phyloP scores from a whole-genome alignment of 805 yeast genomes.

The Wickerhamiella kurtzmanii region DNA sequence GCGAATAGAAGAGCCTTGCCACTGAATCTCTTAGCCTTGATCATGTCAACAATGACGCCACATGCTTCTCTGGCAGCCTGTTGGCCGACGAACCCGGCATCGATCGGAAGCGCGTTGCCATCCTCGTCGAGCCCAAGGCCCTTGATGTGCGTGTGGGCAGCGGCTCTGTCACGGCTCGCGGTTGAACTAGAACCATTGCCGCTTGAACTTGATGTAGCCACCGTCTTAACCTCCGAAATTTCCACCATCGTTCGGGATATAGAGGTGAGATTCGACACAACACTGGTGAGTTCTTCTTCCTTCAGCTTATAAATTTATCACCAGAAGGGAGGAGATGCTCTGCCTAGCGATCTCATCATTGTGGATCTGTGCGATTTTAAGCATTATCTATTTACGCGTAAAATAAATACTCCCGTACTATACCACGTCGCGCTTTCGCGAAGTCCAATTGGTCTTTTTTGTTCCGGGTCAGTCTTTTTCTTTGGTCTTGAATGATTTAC shows the following conservation, averaged over 20 bases:
- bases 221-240: constrained; percentile 60
- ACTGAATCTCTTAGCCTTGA: constrained; percentile 81
- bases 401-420: neutral
- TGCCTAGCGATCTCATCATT: too few relatives aligned
- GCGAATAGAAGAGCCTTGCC: constrained; percentile 94
- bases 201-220: constrained; percentile 3
- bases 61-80: constrained; percentile 62
- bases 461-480: too few relatives aligned
- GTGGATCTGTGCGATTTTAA: too few relatives aligned
- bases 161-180: constrained; percentile 53
- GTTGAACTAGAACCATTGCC: constrained; percentile 15
- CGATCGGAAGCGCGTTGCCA: constrained; percentile 69
- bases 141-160: constrained; percentile 93
- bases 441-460: too few relatives aligned
- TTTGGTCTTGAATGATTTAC: too few relatives aligned
- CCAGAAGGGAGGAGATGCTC: too few relatives aligned
- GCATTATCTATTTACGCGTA: neutral
- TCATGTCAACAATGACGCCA: constrained; percentile 86
- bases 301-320: neutral
- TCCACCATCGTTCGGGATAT: constrained; percentile 42
- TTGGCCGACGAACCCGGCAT: constrained; percentile 84
- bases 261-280: neutral
- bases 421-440: too few relatives aligned
- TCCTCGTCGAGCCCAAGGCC: constrained; percentile 89
- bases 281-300: too few relatives aligned